Evolutionary conservation across 169 alveolate species (phyloP).

Genomic region (Plasmodium gonderi): DNA sequence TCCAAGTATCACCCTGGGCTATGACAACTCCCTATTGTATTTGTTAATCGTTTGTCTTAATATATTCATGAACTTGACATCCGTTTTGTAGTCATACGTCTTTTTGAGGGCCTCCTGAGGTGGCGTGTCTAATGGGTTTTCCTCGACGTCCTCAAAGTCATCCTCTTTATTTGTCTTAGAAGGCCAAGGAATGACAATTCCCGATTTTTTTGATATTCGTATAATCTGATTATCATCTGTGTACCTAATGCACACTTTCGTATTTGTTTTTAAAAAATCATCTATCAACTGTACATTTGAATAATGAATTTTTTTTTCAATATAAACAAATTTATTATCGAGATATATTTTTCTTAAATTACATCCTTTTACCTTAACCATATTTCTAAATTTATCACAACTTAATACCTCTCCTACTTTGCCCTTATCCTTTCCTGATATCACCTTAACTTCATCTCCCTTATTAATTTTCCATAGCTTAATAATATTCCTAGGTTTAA

Average conservation of each 20-base stretch:
- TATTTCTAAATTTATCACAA: constrained; percentile 86
- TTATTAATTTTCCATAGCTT: constrained; percentile 86
- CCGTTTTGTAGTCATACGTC: constrained; percentile 87
- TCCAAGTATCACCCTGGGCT: background rate
- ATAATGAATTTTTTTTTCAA: constrained; percentile 89
- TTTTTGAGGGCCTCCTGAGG: constrained; percentile 89
- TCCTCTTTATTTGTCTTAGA: constrained; percentile 77
- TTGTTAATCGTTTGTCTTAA: constrained; percentile 84
- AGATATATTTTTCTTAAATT: constrained; percentile 83
- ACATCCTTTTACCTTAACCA: constrained; percentile 90
- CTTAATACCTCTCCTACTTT: constrained; percentile 86
- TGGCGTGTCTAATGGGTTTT: constrained; percentile 86
- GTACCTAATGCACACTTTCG: constrained; percentile 74
- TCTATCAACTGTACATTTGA: constrained; percentile 91
- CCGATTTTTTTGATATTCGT: constrained; percentile 89
- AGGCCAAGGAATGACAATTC: constrained; percentile 92
- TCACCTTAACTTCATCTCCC: constrained; percentile 91
- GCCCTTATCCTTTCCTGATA: constrained; percentile 90
- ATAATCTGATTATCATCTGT: constrained; percentile 75
- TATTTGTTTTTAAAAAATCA: constrained; percentile 78
- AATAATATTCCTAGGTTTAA: constrained; percentile 80
- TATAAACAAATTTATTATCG: constrained; percentile 82
- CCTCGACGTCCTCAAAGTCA: constrained; percentile 77
- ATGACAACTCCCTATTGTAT: constrained; percentile 80
- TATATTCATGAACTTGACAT: constrained; percentile 80